A percentile compares a stretch with the other conserved stretches of the same genome.
phyloP scores from a whole-genome alignment of 352 stramenopile species.

The Phytophthora megakarya region DNA sequence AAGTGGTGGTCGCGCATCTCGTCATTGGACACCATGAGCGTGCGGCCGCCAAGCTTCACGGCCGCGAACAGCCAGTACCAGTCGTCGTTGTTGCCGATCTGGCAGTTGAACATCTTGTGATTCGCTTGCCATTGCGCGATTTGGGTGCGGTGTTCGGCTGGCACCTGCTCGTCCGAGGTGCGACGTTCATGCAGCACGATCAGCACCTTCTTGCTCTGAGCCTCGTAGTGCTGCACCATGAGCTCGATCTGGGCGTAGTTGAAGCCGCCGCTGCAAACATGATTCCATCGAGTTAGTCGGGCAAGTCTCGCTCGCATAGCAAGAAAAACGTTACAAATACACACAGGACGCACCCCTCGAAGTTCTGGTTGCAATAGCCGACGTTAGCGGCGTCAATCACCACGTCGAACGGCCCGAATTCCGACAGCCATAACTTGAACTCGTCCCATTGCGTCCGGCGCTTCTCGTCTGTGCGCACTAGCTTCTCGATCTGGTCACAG shows the following conservation, averaged over 20 bases:
- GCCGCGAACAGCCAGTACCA: slow-evolving; percentile 99
- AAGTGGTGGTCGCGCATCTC: slow-evolving; percentile 99
- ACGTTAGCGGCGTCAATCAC: slow-evolving; percentile 98
- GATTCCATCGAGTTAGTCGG: slow-evolving; percentile 19
- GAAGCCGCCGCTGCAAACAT: slow-evolving; percentile 82
- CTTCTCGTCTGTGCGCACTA: slow-evolving; percentile 79
- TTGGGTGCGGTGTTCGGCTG: slow-evolving; percentile 67
- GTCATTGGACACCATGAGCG: slow-evolving; percentile 96
- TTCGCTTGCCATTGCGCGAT: slow-evolving; percentile 76
- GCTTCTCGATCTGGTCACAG: slow-evolving; percentile 66
- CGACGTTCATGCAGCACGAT: slow-evolving; percentile 97
- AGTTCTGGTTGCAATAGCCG: slow-evolving; percentile 98
- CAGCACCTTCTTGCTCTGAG: slow-evolving; percentile 88
- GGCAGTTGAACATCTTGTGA: slow-evolving; percentile 92
- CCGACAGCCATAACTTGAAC: slow-evolving; percentile 83
- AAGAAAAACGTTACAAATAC: slow-evolving; percentile 32
- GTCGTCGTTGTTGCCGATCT: slow-evolving; percentile 97
- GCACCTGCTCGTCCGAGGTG: slow-evolving; percentile 89
- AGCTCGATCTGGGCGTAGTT: slow-evolving; percentile 96
- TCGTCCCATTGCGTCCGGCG: slow-evolving; percentile 74
- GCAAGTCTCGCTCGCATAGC: neutral
- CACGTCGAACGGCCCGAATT: slow-evolving; percentile 87
- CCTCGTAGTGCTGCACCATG: slow-evolving; percentile 91
- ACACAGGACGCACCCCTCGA: slow-evolving; percentile 64
- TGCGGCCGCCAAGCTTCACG: slow-evolving; percentile 78